Evolutionary conservation across 768 basidiomycete species (phyloP).

Genomic region (Plicaturopsis crispa): DNA sequence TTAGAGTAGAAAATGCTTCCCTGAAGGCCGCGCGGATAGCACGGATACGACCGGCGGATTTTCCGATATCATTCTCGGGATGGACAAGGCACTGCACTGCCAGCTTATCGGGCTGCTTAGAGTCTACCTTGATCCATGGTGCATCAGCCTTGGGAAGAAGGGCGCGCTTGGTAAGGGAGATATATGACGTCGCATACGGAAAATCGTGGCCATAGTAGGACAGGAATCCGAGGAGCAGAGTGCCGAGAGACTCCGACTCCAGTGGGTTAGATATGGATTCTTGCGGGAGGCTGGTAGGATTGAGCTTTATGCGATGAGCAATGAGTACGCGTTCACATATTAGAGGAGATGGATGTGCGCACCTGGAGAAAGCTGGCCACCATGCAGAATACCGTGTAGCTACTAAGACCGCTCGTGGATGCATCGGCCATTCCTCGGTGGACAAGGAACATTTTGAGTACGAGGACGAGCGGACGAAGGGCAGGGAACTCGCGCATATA

Average conservation of each 20-base stretch:
- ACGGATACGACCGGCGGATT: conserved; percentile 22
- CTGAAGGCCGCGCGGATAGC: conserved; percentile 27
- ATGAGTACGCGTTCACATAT: not conserved
- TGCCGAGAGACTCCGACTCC: conserved; percentile 45
- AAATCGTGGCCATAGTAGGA: conserved; percentile 51
- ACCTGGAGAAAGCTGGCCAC: conserved; percentile 68
- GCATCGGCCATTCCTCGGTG: conserved; percentile 58
- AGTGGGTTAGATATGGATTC: conserved; percentile 38
- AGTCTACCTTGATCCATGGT: conserved; percentile 20
- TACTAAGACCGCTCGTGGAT: conserved; percentile 53
- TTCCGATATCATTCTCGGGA: conserved; percentile 33
- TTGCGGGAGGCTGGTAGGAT: conserved; percentile 46
- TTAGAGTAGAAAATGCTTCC: too few relatives aligned
- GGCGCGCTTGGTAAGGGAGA: conserved; percentile 28
- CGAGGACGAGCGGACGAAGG: conserved; percentile 49
- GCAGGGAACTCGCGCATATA: conserved; percentile 52
- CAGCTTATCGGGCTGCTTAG: conserved; percentile 18
- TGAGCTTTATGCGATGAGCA: conserved; percentile 40
- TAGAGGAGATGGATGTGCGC: conserved; percentile 9
- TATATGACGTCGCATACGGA: conserved; percentile 30
- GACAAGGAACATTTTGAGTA: conserved; percentile 54
- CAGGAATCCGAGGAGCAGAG: conserved; percentile 57
- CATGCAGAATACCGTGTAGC: conserved; percentile 58
- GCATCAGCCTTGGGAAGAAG: conserved; percentile 27
- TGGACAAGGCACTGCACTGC: conserved; percentile 36